A percentile compares a stretch with the other conserved stretches of the same genome.
Conservation (phyloP, 129 eudicot genomes). For the Helianthus tuberosus region DNA sequence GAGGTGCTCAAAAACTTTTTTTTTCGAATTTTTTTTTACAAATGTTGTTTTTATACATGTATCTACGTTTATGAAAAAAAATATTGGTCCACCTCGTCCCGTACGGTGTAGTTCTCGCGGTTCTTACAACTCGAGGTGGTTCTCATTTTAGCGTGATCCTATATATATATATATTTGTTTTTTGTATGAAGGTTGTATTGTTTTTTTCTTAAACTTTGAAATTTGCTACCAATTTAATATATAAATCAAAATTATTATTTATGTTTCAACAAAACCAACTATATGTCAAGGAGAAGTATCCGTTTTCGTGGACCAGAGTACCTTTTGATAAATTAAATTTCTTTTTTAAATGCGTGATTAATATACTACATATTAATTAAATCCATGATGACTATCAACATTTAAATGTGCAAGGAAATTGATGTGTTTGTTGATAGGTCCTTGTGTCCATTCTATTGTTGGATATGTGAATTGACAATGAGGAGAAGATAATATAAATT, state of each 20-base stretch:
- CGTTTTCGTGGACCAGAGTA: slow-evolving; percentile 18
- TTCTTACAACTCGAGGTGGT: no score
- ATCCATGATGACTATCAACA: slow-evolving; percentile 4
- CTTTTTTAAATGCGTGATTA: not conserved
- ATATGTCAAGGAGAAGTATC: not conserved
- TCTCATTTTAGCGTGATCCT: no score
- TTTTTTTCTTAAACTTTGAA: not conserved
- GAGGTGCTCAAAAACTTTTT: no score
- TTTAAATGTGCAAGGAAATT: not conserved
- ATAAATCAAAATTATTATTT: not conserved
- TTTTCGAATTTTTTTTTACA: no score
- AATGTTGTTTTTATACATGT: no score
- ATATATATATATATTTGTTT: not conserved
- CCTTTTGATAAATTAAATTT: not conserved
- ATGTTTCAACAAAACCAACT: slow-evolving; percentile 1
- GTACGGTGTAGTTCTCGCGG: no score
- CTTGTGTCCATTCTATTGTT: slow-evolving; percentile 14
- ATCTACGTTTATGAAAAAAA: no score
- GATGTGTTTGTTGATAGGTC: slow-evolving; percentile 18
- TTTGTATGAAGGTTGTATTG: not conserved
- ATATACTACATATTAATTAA: not conserved
- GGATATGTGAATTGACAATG: slow-evolving; percentile 1
- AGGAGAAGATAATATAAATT: not conserved
- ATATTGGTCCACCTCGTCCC: no score
- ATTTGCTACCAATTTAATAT: not conserved